Percentiles rank a stretch among this genome's conserved stretches.
Evolutionary conservation across 352 stramenopile genomes (phyloP).

Genomic region (Phytopythium vexans): DNA sequence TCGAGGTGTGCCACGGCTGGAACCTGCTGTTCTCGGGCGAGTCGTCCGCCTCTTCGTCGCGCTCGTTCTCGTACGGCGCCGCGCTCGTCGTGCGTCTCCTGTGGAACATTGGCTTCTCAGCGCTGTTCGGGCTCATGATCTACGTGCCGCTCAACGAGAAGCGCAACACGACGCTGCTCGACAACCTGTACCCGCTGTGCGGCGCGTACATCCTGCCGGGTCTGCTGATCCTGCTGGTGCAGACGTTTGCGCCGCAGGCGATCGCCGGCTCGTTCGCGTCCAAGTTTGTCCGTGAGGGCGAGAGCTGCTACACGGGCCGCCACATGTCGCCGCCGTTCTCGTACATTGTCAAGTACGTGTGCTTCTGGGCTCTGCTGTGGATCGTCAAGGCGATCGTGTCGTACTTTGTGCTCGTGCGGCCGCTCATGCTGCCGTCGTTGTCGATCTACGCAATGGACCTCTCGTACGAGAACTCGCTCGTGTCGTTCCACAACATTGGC

Average conservation of each 20-base stretch:
- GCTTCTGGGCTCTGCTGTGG: conserved; percentile 65
- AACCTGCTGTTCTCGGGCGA: conserved; percentile 53
- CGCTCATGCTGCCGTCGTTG: conserved; percentile 60
- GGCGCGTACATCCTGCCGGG: conserved; percentile 49
- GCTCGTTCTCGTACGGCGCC: conserved; percentile 56
- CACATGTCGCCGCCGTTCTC: conserved; percentile 58
- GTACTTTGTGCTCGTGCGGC: conserved; percentile 66
- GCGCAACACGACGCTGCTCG: conserved; percentile 38
- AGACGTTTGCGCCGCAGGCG: conserved; percentile 49
- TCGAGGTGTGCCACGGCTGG: conserved; percentile 68
- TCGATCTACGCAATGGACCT: conserved; percentile 73
- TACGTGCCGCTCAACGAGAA: conserved; percentile 49
- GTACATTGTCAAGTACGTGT: conserved; percentile 63
- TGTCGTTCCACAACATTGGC: conserved; percentile 74
- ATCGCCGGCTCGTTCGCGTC: conserved; percentile 52
- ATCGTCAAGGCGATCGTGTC: conserved; percentile 47
- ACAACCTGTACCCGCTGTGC: conserved; percentile 37
- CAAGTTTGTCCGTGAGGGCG: conserved; percentile 73
- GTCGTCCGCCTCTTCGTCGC: conserved; percentile 40
- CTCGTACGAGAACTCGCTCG: conserved; percentile 61
- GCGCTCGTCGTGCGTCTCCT: conserved; percentile 47
- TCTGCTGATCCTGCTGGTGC: conserved; percentile 41
- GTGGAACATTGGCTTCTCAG: conserved; percentile 60
- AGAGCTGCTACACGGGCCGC: conserved; percentile 67
- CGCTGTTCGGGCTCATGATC: conserved; percentile 60